Evolutionary conservation across 495 filamentous ascomycete species (phyloP).

Genomic region (Saxispiralis lemnorum): DNA sequence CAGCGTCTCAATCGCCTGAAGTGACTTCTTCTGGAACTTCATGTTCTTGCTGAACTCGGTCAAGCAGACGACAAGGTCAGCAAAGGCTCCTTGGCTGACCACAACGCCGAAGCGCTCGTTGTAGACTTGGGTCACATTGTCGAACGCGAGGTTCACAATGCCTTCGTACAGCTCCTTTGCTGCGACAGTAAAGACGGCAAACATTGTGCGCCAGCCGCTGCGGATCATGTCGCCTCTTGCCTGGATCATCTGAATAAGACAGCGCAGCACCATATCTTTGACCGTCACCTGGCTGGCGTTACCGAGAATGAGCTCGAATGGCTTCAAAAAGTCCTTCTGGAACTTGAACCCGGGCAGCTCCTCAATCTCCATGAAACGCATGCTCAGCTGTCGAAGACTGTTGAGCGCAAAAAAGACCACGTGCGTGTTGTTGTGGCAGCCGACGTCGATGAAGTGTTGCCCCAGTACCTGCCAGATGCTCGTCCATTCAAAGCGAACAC

Average conservation of each 20-base stretch:
- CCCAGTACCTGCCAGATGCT: conserved; percentile 92
- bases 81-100: conserved; percentile 89
- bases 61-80: conserved; percentile 85
- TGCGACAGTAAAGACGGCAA: conserved; percentile 92
- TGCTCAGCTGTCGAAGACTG: conserved; percentile 82
- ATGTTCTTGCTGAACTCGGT: conserved; percentile 98
- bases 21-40: conserved; percentile 90
- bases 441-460: conserved; percentile 93
- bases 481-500: conserved; percentile 94
- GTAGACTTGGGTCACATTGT: conserved; percentile 95
- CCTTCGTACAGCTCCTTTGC: conserved; percentile 83
- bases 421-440: conserved; percentile 82
- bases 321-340: conserved; percentile 96
- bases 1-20: conserved; percentile 88
- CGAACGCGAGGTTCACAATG: conserved; percentile 90
- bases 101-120: conserved; percentile 92
- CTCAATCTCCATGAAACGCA: conserved; percentile 97
- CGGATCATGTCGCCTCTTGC: conserved; percentile 88
- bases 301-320: conserved; percentile 90
- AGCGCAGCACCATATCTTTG: conserved; percentile 96
- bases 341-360: conserved; percentile 98
- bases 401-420: conserved; percentile 96
- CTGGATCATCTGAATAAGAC: conserved; percentile 97
- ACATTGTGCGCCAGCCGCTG: conserved; percentile 98
- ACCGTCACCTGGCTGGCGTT: conserved; percentile 79